Conservation (phyloP, 495 filamentous ascomycete genomes). For the Aspergillus bertholletiae region DNA sequence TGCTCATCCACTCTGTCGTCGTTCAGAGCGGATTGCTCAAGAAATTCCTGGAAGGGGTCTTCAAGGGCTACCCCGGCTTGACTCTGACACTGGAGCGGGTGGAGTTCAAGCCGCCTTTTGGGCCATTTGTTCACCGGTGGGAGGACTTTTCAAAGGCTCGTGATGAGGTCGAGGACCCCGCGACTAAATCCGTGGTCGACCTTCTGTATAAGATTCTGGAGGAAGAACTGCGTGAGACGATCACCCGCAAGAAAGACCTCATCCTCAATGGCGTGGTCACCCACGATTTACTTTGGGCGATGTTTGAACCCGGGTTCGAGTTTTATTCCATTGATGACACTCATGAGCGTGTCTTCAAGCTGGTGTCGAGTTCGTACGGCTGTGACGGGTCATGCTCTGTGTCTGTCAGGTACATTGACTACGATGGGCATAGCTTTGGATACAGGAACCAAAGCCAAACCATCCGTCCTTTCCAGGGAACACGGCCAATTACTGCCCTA, state of each 20-base stretch:
- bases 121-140: conserved; percentile 68
- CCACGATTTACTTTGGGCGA: conserved; percentile 53
- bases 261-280: conserved; percentile 57
- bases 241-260: conserved; percentile 56
- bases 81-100: conserved; percentile 57
- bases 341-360: conserved; percentile 35
- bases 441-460: conserved; percentile 33
- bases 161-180: conserved; percentile 42
- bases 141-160: conserved; percentile 45
- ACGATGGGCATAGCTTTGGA: conserved; percentile 58
- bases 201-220: conserved; percentile 54
- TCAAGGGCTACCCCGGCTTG: conserved; percentile 62
- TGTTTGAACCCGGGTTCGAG: conserved; percentile 47
- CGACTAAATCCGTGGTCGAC: conserved; percentile 52
- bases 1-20: conserved; percentile 59
- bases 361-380: conserved; percentile 18
- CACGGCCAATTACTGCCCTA: conserved; percentile 51
- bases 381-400: conserved; percentile 16
- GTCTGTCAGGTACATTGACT: conserved; percentile 50
- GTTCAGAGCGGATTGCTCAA: conserved; percentile 64
- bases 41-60: conserved; percentile 49
- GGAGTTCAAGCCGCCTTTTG: conserved; percentile 57
- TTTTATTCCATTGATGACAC: conserved; percentile 35
- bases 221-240: conserved; percentile 54
- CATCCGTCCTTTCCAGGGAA: conserved; percentile 53